A percentile compares a stretch with the other conserved stretches of the same genome.
These are phyloP conservation scores for Bacidia gigantensis DNA, from an alignment of 495 filamentous ascomycete genomes.

Conservation along the genomic window DNA sequence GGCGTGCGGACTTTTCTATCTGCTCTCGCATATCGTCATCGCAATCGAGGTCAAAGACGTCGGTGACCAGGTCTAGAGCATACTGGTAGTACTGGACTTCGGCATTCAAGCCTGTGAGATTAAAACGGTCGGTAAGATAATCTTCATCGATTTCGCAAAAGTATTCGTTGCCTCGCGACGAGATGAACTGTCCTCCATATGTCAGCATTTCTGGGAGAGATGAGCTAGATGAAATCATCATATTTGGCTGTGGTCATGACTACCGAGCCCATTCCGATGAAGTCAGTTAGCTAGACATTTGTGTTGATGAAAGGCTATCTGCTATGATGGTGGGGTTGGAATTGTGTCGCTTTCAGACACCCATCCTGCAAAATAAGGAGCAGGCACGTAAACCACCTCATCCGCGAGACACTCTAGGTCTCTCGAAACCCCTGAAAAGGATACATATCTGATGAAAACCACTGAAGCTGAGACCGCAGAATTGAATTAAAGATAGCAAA, in stretches of 20 bases:
- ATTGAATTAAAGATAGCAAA: background rate
- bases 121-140: slow-evolving; percentile 96
- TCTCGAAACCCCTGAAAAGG: too few relatives aligned
- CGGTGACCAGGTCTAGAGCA: slow-evolving; percentile 97
- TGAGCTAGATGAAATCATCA: background rate
- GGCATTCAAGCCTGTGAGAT: slow-evolving; percentile 90
- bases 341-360: too few relatives aligned
- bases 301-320: background rate
- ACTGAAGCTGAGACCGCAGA: too few relatives aligned
- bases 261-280: background rate
- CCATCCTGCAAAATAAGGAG: too few relatives aligned
- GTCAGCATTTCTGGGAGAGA: background rate
- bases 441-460: too few relatives aligned
- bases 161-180: slow-evolving; percentile 94
- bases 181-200: slow-evolving; percentile 61
- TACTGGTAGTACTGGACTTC: slow-evolving; percentile 99
- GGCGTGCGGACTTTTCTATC: slow-evolving; percentile 93
- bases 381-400: too few relatives aligned
- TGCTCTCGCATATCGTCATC: slow-evolving; percentile 96
- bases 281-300: too few relatives aligned
- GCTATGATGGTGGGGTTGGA: background rate
- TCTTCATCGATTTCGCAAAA: slow-evolving; percentile 99
- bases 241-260: background rate
- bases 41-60: slow-evolving; percentile 97
- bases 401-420: too few relatives aligned